A percentile compares a stretch with the other conserved stretches of the same genome.
phyloP scores from a whole-genome alignment of 192 early-diverging fungal species.

The Coemansia interrupta region DNA sequence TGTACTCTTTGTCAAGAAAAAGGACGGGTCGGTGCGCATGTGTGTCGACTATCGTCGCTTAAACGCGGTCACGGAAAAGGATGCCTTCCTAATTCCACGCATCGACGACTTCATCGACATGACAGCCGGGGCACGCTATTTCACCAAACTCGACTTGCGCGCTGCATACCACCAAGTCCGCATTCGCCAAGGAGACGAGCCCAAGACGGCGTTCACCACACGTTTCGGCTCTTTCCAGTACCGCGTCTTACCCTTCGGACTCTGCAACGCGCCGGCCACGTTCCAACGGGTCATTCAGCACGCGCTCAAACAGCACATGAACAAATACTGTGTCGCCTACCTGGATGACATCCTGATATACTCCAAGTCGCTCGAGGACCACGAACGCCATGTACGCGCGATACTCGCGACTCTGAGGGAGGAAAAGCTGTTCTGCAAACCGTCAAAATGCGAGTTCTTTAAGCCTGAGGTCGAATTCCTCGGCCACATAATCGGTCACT shows the following conservation, averaged over 20 bases:
- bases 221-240: conserved; percentile 50
- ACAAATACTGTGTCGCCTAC: conserved; percentile 16
- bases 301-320: conserved; percentile 27
- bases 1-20: conserved; percentile 22
- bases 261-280: conserved; percentile 57
- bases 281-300: conserved; percentile 57
- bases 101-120: conserved; percentile 36
- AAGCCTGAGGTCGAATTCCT: conserved; percentile 2
- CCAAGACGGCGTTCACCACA: conserved; percentile 53
- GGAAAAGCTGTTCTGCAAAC: neutral
- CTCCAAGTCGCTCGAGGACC: conserved; percentile 30
- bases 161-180: conserved; percentile 49
- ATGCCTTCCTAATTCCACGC: conserved; percentile 21
- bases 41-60: conserved; percentile 56
- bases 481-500: neutral
- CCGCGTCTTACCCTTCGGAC: conserved; percentile 59
- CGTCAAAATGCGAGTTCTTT: conserved; percentile 7
- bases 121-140: conserved; percentile 15
- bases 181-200: conserved; percentile 23
- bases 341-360: neutral
- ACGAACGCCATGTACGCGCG: conserved; percentile 1
- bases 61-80: conserved; percentile 47
- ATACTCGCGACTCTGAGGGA: conserved; percentile 13
- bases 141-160: conserved; percentile 42
- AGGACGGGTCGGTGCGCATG: conserved; percentile 47